phyloP scores from a whole-genome alignment of 352 stramenopile genomes.

The Phytopythium vexans region DNA sequence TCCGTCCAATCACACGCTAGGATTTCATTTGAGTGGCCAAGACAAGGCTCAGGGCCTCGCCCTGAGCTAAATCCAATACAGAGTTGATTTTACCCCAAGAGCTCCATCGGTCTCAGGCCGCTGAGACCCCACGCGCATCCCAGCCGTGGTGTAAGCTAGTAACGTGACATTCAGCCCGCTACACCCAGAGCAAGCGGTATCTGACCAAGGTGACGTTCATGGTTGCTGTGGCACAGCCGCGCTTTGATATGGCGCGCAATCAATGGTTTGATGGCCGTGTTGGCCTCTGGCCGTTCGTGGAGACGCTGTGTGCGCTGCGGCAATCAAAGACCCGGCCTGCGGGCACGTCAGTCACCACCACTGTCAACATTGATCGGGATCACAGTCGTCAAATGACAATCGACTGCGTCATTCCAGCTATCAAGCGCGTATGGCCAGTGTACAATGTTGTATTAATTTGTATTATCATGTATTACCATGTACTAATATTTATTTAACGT shows the following conservation, averaged over 20 bases:
- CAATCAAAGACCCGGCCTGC: slow-evolving; percentile 1
- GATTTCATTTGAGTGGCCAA: no score
- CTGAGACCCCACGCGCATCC: no score
- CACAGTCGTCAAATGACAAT: slow-evolving; percentile 1
- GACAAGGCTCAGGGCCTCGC: no score
- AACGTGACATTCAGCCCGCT: slow-evolving; percentile 8
- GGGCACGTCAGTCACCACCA: slow-evolving; percentile 1
- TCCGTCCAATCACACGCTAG: no score
- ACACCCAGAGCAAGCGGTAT: slow-evolving; percentile 6
- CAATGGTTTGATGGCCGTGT: slow-evolving; percentile 13
- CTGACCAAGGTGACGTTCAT: slow-evolving; percentile 16
- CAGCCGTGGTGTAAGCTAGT: no score
- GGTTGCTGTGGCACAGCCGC: slow-evolving; percentile 7
- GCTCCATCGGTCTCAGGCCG: slow-evolving; percentile 2
- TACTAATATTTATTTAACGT: no score
- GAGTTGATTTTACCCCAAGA: no score
- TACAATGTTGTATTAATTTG: not conserved
- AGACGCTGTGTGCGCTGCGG: not conserved
- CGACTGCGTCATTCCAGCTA: slow-evolving; percentile 8
- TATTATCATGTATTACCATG: not conserved
- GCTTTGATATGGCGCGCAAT: slow-evolving; percentile 6
- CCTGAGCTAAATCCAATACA: no score
- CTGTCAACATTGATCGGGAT: not conserved
- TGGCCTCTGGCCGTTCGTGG: slow-evolving; percentile 11
- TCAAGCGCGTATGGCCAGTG: slow-evolving; percentile 1